Evolutionary conservation across 495 filamentous ascomycete genomes (phyloP), one percentile per base, ranked within the genome.

Genomic region (Haplographium delicatum): DNA sequence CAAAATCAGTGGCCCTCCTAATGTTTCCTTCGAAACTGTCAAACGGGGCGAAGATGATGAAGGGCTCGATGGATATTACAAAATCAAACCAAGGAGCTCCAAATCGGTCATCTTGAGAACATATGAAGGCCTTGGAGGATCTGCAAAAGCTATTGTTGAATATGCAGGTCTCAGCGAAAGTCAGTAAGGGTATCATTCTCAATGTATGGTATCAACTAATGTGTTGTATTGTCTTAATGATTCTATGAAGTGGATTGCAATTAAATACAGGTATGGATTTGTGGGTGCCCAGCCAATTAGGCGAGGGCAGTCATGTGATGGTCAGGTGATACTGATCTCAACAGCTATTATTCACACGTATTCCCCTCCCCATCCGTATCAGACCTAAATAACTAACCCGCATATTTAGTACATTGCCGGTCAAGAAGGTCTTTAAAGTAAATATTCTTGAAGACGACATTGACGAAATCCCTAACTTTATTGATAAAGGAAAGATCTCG

Each of bases 61-160:
- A 57, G 85, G 86, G 56, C 72, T 87, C 15, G 82, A 77, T 45
- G 82, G 78, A 10, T 55, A 85, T 9, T 72, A 78, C 6, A 62
- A 64, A 24, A 71, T 79, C 24, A 66, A 69, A 47, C 84, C 82
- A 0, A 66, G 71, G 63, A 85, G 82, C 59, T n/a, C n/a, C n/a
- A n/a, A n/a, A n/a, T n/a, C n/a, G n/a, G 65, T 89, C 23, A 73
- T 89, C 40, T 18, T 86, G 22, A 70, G 85, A 9, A 63, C 85
- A 7, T 89, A 86, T 57, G 85, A 89, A 67, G 78, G 76, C 31
- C 64, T 89, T n/a, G 85, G 85, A 33, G 85, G 85, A 7, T 77
- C 15, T 0, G 39, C 37, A 13, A 42, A 74, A 39, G 84, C 75
- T 0, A 64, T 60, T 18, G 70, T 87, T 46, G 59, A 66, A 15